A percentile compares a stretch with the other conserved stretches of the same genome.
phyloP scores from a whole-genome alignment of 805 yeast genomes.

The Teunomyces gatunensis region DNA sequence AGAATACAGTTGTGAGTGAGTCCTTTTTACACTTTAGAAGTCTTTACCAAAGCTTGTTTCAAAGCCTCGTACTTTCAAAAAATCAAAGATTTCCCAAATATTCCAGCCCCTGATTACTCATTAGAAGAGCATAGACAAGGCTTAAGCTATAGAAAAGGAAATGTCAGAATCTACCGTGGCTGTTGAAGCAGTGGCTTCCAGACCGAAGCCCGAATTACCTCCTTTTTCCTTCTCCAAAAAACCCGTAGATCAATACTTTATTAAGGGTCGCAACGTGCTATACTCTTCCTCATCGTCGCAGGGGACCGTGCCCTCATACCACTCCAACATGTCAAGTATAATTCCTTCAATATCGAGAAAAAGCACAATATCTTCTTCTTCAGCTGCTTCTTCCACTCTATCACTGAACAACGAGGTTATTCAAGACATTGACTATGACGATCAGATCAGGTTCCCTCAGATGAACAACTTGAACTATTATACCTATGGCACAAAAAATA shows the following conservation, averaged over 20 bases:
- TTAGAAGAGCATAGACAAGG: not conserved
- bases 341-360: constrained; percentile 13
- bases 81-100: not conserved
- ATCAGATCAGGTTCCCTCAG: constrained; percentile 54
- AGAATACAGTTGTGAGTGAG: no score
- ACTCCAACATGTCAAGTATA: constrained; percentile 28
- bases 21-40: no score
- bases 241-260: constrained; percentile 18
- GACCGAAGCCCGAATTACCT: constrained; percentile 11
- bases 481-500: constrained; percentile 13
- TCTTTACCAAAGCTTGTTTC: no score
- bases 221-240: constrained; percentile 32
- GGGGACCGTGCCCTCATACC: constrained; percentile 10
- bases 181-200: not conserved
- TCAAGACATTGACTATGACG: constrained; percentile 43
- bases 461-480: constrained; percentile 39
- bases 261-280: not conserved
- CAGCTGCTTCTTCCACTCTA: not conserved
- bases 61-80: not conserved
- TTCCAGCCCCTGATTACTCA: not conserved
- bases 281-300: not conserved
- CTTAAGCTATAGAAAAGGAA: not conserved
- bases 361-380: constrained; percentile 1
- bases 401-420: not conserved
- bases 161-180: not conserved